These are phyloP conservation scores for Gossypium davidsonii DNA, from an alignment of 441 rosid genomes.

Conservation along the genomic window DNA sequence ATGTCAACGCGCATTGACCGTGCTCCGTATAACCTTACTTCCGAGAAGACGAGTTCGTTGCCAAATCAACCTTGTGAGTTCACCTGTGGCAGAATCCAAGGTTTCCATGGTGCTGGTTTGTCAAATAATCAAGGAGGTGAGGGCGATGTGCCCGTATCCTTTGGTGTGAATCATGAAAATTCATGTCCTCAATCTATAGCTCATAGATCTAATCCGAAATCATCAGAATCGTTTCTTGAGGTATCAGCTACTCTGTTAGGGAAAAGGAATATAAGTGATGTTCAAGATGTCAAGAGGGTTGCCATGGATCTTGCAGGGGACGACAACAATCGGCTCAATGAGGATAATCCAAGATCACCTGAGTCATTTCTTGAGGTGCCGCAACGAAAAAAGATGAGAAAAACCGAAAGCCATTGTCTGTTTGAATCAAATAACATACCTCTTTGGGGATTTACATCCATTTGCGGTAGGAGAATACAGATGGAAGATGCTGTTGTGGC, in stretches of 20 bases:
- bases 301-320: constrained; percentile 18
- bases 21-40: background rate
- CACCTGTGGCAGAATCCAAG: constrained; percentile 15
- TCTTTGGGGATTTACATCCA: constrained; percentile 50
- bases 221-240: too few relatives aligned
- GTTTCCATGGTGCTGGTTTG: background rate
- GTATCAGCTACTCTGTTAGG: constrained; percentile 7
- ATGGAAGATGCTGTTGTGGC: constrained; percentile 59
- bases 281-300: constrained; percentile 11
- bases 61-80: constrained; percentile 13
- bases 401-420: constrained; percentile 35
- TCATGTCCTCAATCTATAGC: constrained; percentile 19
- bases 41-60: constrained; percentile 2
- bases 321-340: constrained; percentile 10
- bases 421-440: constrained; percentile 37
- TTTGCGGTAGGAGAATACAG: constrained; percentile 59
- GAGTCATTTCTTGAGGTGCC: constrained; percentile 15
- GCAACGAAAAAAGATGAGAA: constrained; percentile 28
- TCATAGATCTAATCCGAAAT: background rate
- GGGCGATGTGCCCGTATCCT: constrained; percentile 21
- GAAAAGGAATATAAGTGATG: constrained; percentile 16
- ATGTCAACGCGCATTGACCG: constrained; percentile 9
- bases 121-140: constrained; percentile 1
- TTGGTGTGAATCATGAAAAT: constrained; percentile 7
- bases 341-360: constrained; percentile 20